phyloP scores from a whole-genome alignment of 148 eudicot species.

The Pouteria glomerata region DNA sequence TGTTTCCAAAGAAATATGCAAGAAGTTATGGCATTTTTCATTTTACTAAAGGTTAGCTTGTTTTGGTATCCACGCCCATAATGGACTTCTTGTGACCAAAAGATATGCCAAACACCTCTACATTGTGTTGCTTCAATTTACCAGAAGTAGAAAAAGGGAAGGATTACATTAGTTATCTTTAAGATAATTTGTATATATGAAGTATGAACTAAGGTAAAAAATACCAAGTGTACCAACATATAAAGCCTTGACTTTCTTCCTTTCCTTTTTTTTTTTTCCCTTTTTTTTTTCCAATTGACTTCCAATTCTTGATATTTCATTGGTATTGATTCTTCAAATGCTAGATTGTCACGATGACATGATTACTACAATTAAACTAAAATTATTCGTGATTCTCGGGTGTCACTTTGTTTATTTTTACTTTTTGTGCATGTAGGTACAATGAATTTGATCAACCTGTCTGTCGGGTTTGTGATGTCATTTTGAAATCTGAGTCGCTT shows the following conservation, averaged over 20 bases:
- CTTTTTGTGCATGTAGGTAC: constrained; percentile 49
- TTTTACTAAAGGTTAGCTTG: too few species aligned
- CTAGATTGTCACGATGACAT: background rate
- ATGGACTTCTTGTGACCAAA: too few species aligned
- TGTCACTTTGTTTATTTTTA: background rate
- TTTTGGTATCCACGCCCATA: too few species aligned
- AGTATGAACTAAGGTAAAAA: too few species aligned
- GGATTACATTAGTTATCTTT: too few species aligned
- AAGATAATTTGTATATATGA: too few species aligned
- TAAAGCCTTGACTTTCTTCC: background rate
- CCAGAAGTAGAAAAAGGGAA: too few species aligned
- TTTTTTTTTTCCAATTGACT: background rate
- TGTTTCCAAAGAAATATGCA: too few species aligned
- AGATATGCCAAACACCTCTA: too few species aligned
- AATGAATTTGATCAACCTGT: constrained; percentile 83
- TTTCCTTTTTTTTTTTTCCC: background rate
- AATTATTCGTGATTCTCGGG: background rate
- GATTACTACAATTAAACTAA: background rate
- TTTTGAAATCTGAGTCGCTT: constrained; percentile 69
- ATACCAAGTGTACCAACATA: background rate
- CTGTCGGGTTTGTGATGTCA: constrained; percentile 78
- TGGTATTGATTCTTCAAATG: background rate
- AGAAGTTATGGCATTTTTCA: too few species aligned
- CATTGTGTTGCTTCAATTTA: too few species aligned
- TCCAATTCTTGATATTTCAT: background rate